Base-by-base conservation (phyloP, 768 basidiomycete species). In the Lactarius vividus region DNA sequence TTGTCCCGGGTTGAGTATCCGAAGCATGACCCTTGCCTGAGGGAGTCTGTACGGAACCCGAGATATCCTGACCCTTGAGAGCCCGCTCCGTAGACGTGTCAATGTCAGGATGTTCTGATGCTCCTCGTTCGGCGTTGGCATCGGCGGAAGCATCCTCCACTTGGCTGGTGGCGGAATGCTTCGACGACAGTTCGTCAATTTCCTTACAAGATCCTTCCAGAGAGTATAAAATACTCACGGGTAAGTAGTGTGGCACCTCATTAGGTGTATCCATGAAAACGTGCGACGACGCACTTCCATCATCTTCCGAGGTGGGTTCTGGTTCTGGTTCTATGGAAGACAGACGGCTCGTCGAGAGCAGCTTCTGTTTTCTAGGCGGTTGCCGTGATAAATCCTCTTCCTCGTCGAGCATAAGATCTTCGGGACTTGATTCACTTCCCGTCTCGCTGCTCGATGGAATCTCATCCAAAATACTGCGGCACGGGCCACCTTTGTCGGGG, bases 371-470 rank as follows among this genome's bases (percentile, higher is more conserved):
- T 31, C 59, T 57, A 10, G 40, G 35, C 42, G 55, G 61, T 37
- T 56, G 64, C 18, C 33, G 26, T 20, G 42, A 61, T 7, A 62
- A 13, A 42, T 70, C 69, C 33, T 70, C 70, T 46, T 70, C 69
- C 28, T 70, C 67, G 9, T 69, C 70, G 26, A 69, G 57, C 20
- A 55, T 23, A 11, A 69, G 67, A 33, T 52, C 46, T 26, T 70
- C 69, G 33, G 35, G 20, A 20, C 54, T 65, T 29, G 63, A 54
- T 55, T 69, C 62, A 33, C 40, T 52, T 37, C 28, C 59, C 3
- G 63, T 46, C 35, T 66, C 62, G 39, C 63, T 65, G 26, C 64
- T 68, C 18, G 64, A 69, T 33, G 67, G 69, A 26, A 70, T 61
- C 26, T 70, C 69, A 10, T 70, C 67, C 39, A 69, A 52, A 16